A percentile compares a stretch with the other conserved stretches of the same genome.
Conservation (phyloP, 2,329 filamentous ascomycete species). For the Pseudocercospora fuligena region DNA sequence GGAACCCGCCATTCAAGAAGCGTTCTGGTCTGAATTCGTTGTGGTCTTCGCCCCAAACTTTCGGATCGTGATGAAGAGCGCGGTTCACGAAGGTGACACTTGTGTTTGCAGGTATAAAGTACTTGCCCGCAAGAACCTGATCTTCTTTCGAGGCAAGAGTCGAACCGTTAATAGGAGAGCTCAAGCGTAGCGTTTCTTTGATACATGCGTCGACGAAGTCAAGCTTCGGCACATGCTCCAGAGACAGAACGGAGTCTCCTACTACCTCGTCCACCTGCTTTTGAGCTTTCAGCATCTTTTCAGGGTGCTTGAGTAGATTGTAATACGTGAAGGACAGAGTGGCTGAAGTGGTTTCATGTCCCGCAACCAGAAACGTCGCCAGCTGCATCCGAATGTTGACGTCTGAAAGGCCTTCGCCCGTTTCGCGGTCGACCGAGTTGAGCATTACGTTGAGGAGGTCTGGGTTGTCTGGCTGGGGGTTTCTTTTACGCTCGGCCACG, state of each 20-base stretch:
- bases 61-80: slow-evolving; percentile 49
- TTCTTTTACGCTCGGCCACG: slow-evolving; percentile 17
- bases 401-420: slow-evolving; percentile 62
- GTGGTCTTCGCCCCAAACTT: slow-evolving; percentile 51
- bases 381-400: slow-evolving; percentile 70
- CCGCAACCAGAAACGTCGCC: slow-evolving; percentile 67
- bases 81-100: slow-evolving; percentile 41
- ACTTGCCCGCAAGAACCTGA: slow-evolving; percentile 43
- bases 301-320: slow-evolving; percentile 58
- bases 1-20: slow-evolving; percentile 53
- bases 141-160: slow-evolving; percentile 32
- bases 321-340: slow-evolving; percentile 51
- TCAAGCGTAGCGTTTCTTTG: slow-evolving; percentile 61
- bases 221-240: slow-evolving; percentile 58
- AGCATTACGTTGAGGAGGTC: slow-evolving; percentile 67
- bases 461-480: slow-evolving; percentile 34
- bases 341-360: slow-evolving; percentile 22
- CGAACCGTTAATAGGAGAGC: slow-evolving; percentile 42
- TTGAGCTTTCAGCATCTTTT: slow-evolving; percentile 55
- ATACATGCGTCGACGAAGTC: slow-evolving; percentile 61
- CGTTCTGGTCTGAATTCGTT: slow-evolving; percentile 53
- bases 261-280: slow-evolving; percentile 60
- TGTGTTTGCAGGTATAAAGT: slow-evolving; percentile 42
- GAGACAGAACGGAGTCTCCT: slow-evolving; percentile 50
- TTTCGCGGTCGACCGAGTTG: slow-evolving; percentile 64